Evolutionary conservation across 106 monocot genomes (phyloP).

Genomic region (Alisma plantagoaquatica): DNA sequence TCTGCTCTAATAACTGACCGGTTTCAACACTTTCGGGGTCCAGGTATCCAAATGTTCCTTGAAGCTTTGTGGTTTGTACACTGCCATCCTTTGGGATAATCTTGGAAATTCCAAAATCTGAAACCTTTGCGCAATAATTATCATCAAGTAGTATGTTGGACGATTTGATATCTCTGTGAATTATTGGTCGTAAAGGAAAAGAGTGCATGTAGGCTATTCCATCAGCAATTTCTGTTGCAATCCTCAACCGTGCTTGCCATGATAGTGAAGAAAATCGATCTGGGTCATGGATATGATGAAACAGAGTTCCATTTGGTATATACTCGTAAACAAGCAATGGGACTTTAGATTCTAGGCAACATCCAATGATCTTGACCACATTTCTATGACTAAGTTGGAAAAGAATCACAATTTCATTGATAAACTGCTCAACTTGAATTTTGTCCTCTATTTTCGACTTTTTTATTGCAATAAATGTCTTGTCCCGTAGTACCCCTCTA

Average conservation of each 20-base stretch:
- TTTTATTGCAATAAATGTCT: conserved; percentile 6
- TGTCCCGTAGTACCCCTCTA: conserved; percentile 9
- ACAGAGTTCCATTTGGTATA: conserved; percentile 9
- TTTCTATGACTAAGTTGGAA: conserved; percentile 11
- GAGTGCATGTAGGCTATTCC: conserved; percentile 42
- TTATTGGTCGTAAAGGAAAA: conserved; percentile 11
- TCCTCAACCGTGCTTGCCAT: conserved; percentile 17
- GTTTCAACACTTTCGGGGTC: conserved; percentile 33
- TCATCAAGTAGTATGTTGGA: conserved; percentile 34
- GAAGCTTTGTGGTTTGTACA: conserved; percentile 14
- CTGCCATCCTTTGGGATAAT: conserved; percentile 7
- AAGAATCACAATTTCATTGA: conserved; percentile 10
- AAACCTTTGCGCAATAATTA: conserved; percentile 24
- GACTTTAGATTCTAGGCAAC: conserved; percentile 8
- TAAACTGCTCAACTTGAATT: conserved; percentile 9
- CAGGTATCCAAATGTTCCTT: conserved; percentile 29
- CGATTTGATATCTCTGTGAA: conserved; percentile 39
- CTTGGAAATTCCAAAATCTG: conserved; percentile 30
- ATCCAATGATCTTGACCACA: conserved; percentile 14
- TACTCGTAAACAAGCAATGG: conserved; percentile 16
- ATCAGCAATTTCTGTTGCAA: conserved; percentile 23
- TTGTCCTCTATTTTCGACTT: conserved; percentile 3
- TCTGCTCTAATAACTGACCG: conserved; percentile 20
- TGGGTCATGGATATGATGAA: conserved; percentile 7
- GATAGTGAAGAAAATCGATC: background rate